Conservation (phyloP, 2,329 filamentous ascomycete genomes). For the Fusarium oxysporum region DNA sequence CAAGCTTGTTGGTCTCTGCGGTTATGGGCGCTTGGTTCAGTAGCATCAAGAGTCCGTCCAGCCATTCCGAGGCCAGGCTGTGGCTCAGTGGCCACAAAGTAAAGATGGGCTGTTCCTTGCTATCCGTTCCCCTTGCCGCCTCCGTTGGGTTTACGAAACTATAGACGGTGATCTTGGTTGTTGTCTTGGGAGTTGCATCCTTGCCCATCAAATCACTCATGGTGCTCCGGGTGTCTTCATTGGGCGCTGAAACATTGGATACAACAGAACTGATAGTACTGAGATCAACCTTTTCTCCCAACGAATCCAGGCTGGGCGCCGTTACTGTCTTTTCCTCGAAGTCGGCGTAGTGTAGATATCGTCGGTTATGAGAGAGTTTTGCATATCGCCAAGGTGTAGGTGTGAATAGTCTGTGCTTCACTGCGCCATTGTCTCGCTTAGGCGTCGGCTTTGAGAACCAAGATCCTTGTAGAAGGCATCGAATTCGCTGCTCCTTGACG, state of each 20-base stretch:
- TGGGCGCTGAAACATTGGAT: conserved; percentile 84
- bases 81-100: conserved; percentile 85
- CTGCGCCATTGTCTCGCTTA: conserved; percentile 52
- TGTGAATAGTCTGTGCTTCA: conserved; percentile 56
- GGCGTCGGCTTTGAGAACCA: conserved; percentile 78
- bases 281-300: conserved; percentile 87
- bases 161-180: conserved; percentile 92
- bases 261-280: conserved; percentile 91
- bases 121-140: conserved; percentile 49
- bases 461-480: conserved; percentile 86
- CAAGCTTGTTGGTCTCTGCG: conserved; percentile 91
- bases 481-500: conserved; percentile 94
- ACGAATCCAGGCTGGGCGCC: conserved; percentile 77
- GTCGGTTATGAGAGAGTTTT: conserved; percentile 88
- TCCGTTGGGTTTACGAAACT: conserved; percentile 68
- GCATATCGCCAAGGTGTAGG: conserved; percentile 82
- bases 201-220: conserved; percentile 58
- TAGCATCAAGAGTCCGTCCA: conserved; percentile 94
- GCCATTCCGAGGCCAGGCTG: conserved; percentile 91
- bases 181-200: conserved; percentile 57
- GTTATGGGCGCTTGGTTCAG: conserved; percentile 96
- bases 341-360: conserved; percentile 90
- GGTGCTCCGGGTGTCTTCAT: conserved; percentile 61
- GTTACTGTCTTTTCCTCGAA: conserved; percentile 74
- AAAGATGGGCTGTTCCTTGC: conserved; percentile 78